phyloP scores from a whole-genome alignment of 1,139 yeast genomes.

The Yamadazyma spencermartinsiae region DNA sequence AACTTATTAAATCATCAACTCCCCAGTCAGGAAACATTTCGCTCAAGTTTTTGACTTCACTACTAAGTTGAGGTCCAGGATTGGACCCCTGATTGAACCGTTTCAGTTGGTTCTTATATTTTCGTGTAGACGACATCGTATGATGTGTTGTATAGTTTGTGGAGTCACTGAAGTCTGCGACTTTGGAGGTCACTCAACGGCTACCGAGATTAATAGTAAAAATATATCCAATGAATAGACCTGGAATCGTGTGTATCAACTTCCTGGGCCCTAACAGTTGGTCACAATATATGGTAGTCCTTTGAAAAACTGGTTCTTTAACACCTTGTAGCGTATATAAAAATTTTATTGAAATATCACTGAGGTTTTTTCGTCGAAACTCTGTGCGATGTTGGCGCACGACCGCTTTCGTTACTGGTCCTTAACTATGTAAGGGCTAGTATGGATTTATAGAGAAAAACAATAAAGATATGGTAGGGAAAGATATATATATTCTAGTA shows the following conservation, averaged over 20 bases:
- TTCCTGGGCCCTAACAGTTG: too few species aligned
- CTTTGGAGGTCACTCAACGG: neutral
- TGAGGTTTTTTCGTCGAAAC: neutral
- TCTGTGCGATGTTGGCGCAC: neutral
- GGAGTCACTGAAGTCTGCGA: neutral
- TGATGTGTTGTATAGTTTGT: conserved; percentile 3
- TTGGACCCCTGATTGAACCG: conserved; percentile 31
- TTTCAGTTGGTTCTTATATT: conserved; percentile 48
- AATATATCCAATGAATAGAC: too few species aligned
- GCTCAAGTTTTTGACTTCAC: conserved; percentile 56
- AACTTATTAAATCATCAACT: conserved; percentile 74
- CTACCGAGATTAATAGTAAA: neutral
- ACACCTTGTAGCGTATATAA: too few species aligned
- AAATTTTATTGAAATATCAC: neutral
- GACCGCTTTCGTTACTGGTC: neutral
- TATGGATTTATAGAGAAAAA: too few species aligned
- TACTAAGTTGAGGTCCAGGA: conserved; percentile 10
- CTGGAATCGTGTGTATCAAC: too few species aligned
- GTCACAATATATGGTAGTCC: neutral
- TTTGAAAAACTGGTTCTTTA: too few species aligned
- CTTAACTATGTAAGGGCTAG: neutral
- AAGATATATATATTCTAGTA: neutral
- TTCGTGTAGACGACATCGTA: conserved; percentile 40
- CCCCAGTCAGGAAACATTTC: conserved; percentile 98
- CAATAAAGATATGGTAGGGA: too few species aligned